Evolutionary conservation across 2,329 filamentous ascomycete genomes (phyloP), one percentile per base, ranked within the genome.

Genomic region (Pyricularia pennisetigena): DNA sequence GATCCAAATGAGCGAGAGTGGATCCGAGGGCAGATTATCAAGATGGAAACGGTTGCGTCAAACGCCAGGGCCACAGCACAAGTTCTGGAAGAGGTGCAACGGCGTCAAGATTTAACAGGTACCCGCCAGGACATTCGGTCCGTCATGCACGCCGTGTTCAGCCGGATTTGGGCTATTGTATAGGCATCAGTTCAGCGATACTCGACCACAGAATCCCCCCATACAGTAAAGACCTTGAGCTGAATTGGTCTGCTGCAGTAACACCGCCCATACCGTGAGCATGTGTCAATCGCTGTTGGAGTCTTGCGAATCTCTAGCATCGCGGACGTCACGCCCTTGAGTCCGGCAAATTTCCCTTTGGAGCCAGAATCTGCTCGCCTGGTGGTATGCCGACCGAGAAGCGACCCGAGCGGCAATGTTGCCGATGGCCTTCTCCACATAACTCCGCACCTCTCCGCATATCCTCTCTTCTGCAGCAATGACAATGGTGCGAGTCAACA

Each of bases 111-210:
- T 35, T 74, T 74, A 4, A 71, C 74, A 67, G 79, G 78, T 69
- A 71, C 75, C 30, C 74, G 81, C 23, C 78, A 81, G 30, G 80
- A 83, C 69, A 81, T 82, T 64, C 77, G 80, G 26, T 77, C 79
- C 0, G 78, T 82, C 23, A 82, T 82, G 80, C 79, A 82, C 66
- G 77, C 77, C 29, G 79, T 83, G 61, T 86, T 85, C 71, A 80
- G 83, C 71, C 79, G 79, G 49, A 80, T 80, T 71, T 86, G 85
- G 77, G 83, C 83, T 1, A 85, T 86, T 69, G 80, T 86, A 12
- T 83, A 71, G 78, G 20, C 20, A 54, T 54, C 20, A n/a, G 20
- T n/a, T 23, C 20, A n/a, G 16, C 16, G 7, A 54, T 54, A 54
- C 41, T 54, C 4, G 3, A 8, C 20, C 41, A n/a, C 5, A 54